Conservation (phyloP, 176 grass and related monocot species). For the Ampelocalamus luodianensis region DNA sequence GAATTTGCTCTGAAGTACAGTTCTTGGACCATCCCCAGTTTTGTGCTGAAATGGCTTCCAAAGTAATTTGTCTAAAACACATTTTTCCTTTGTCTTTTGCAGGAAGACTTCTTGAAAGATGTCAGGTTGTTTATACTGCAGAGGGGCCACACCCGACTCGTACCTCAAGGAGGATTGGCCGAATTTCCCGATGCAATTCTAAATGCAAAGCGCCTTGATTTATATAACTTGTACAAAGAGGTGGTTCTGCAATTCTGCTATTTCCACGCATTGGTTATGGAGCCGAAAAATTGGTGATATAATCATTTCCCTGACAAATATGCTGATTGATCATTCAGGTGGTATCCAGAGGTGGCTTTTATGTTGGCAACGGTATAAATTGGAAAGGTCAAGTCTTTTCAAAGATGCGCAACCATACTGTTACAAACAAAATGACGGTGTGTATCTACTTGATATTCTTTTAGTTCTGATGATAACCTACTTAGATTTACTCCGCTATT, state of each 20-base stretch:
- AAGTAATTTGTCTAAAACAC: not conserved
- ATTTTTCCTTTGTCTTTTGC: constrained; percentile 15
- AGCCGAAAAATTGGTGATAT: not conserved
- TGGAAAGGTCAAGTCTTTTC: constrained; percentile 94
- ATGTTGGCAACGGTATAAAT: constrained; percentile 88
- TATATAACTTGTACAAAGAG: constrained; percentile 88
- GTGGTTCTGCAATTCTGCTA: constrained; percentile 34
- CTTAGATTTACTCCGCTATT: not conserved
- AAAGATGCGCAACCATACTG: constrained; percentile 87
- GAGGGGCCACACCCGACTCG: constrained; percentile 61
- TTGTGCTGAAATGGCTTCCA: constrained; percentile 21
- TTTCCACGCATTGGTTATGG: not conserved
- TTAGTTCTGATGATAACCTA: constrained; percentile 3
- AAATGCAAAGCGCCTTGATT: constrained; percentile 78
- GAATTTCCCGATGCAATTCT: constrained; percentile 78
- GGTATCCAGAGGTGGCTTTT: constrained; percentile 82
- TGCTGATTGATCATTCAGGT: constrained; percentile 51
- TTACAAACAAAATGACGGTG: constrained; percentile 82
- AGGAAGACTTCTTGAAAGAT: constrained; percentile 84
- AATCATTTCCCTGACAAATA: constrained; percentile 30
- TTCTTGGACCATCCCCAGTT: not conserved
- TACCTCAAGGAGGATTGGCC: constrained; percentile 69
- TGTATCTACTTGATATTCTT: constrained; percentile 14
- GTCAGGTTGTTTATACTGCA: constrained; percentile 72
- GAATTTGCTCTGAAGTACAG: constrained; percentile 61